phyloP scores from a whole-genome alignment of 441 rosid genomes.

The Populus hybrid region DNA sequence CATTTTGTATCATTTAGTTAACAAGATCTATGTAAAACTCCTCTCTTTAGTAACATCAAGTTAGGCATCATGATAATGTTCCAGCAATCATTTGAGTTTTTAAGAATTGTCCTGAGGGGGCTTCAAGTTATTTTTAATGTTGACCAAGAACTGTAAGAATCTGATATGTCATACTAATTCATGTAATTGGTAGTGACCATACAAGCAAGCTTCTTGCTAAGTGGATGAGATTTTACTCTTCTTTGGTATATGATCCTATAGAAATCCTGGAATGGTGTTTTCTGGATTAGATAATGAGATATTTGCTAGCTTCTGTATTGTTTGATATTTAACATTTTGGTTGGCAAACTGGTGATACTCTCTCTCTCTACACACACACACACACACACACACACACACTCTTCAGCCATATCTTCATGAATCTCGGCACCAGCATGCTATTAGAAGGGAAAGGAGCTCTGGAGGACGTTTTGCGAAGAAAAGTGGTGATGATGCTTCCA shows the following conservation, averaged over 20 bases:
- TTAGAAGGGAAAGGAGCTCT: conserved; percentile 79
- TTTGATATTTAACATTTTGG: not conserved
- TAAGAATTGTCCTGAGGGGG: no score
- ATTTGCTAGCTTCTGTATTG: not conserved
- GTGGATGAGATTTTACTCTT: no score
- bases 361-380: no score
- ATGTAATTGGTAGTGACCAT: no score
- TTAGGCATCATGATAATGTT: not conserved
- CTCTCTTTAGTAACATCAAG: not conserved
- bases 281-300: not conserved
- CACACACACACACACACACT: no score
- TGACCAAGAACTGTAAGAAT: no score
- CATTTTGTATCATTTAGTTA: not conserved
- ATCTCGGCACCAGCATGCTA: conserved; percentile 83
- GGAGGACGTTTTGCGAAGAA: conserved; percentile 97
- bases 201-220: no score
- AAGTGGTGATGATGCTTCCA: conserved; percentile 39
- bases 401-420: no score
- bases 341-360: not conserved
- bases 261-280: not conserved
- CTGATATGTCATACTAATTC: no score
- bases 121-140: no score
- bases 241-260: no score
- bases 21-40: not conserved
- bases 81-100: not conserved